Evolutionary conservation across 2,329 filamentous ascomycete species (phyloP), one percentile per base, ranked within the genome.

Genomic region (Meredithiella fracta): DNA sequence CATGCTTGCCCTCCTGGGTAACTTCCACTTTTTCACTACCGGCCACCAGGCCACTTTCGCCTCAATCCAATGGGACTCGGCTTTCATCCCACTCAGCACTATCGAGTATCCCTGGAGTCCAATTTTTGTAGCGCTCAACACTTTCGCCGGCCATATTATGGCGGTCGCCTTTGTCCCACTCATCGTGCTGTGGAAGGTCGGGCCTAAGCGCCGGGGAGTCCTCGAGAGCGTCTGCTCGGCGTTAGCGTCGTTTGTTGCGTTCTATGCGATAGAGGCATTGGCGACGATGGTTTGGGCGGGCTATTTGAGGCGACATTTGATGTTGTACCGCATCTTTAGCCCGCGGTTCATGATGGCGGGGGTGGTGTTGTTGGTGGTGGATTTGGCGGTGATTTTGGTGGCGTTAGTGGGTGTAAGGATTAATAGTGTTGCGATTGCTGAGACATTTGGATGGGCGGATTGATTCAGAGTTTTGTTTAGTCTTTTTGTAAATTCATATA

Each of bases 21-120:
- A 85, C 64, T 94, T 91, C 69, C 83, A 96, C 72, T 98, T 83
- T 73, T 98, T 98, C 79, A 96, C 94, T 66, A 98, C 92, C 0
- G 92, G 92, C 59, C 92, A 98, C 68, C 91, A 97, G 69, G 91
- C 91, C 11, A 85, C 82, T 0, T 77, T 95, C 23, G 78, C 83
- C 62, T 86, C 82, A 61, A 91, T 98, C 64, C 92, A 98, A 65
- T 98, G 92, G 92, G 92, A 98, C 70, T 79, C 80, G 20, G 91
- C 89, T 2, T 98, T 98, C 69, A 86, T 98, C 61, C 86, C 91
- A 0, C 76, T 97, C 6, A 80, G 83, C 58, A 80, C 79, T 4
- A 79, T 98, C 60, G 79, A 79, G 57, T 96, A 98, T 69, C 92
- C 92, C 0, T 96, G 86, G 86, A 85, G 82, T 0, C 90, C 90